Percentiles rank a stretch among this genome's conserved stretches.
Conservation (phyloP, 345 rosid species). For the Carallia brachiata region DNA sequence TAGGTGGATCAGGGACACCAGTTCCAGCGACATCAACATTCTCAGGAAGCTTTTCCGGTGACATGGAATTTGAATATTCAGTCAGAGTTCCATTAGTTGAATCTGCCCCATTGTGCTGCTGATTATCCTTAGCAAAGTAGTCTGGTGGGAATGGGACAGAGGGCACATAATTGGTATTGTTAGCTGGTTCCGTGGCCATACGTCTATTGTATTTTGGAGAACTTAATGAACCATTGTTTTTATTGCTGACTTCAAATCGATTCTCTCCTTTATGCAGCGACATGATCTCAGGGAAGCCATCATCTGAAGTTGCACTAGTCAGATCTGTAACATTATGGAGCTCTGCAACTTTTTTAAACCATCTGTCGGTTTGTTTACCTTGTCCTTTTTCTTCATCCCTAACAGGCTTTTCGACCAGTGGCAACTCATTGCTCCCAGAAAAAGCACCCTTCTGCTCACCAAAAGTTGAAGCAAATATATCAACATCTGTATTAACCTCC, state of each 20-base stretch:
- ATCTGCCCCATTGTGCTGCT: constrained; percentile 32
- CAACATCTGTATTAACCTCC: not conserved
- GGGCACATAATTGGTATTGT: constrained; percentile 57
- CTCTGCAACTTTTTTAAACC: constrained; percentile 35
- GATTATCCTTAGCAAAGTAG: constrained; percentile 58
- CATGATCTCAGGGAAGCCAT: constrained; percentile 27
- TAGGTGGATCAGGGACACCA: constrained; percentile 2
- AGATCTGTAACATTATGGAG: constrained; percentile 28
- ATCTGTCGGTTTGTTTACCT: constrained; percentile 46
- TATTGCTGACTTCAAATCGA: constrained; percentile 32
- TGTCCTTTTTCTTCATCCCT: constrained; percentile 38
- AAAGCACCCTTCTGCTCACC: constrained; percentile 18
- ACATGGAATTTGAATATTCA: constrained; percentile 30
- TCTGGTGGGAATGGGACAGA: constrained; percentile 85
- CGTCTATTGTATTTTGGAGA: constrained; percentile 70
- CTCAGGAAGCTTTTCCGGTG: constrained; percentile 25
- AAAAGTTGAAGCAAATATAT: constrained; percentile 18
- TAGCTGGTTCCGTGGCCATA: constrained; percentile 52
- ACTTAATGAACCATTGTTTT: constrained; percentile 30
- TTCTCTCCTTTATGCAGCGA: constrained; percentile 29
- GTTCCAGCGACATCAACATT: constrained; percentile 14
- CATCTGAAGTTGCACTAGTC: constrained; percentile 22
- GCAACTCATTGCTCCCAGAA: constrained; percentile 13
- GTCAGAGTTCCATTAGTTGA: constrained; percentile 15
- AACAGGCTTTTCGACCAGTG: constrained; percentile 18